Base-by-base conservation (phyloP, 768 basidiomycete species). In the Suillus alpinus region DNA sequence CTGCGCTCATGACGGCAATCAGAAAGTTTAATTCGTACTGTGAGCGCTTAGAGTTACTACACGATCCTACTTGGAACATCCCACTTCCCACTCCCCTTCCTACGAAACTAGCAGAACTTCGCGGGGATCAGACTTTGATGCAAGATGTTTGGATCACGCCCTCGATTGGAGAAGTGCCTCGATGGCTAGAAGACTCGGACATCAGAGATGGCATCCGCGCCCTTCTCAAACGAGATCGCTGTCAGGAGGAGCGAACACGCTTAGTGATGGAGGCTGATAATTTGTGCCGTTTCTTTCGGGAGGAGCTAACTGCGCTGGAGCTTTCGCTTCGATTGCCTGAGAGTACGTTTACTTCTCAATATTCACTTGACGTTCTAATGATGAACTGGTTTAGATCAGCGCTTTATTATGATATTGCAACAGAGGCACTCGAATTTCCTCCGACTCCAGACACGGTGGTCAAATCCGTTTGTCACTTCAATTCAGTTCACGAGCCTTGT, bases 61-160 rank as follows among this genome's bases (percentile, higher is more conserved):
- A 66, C 16, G 26, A 68, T 12, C 64, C 67, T 0, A 34, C 57
- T 4, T 76, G 71, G 60, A 44, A 59, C 0, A 71, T 80, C 7
- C 76, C 73, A 0, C 53, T 79, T 9, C 80, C 77, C 0, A 23
- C 58, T 0, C 71, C 68, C 0, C 71, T 80, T 0, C 75, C 73
- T 0, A 73, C 68, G 0, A 65, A 75, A 29, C 58, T 81, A 0
- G 56, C 59, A 2, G 55, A 61, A 2, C 62, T 71, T 1, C 40
- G 56, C 2, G 46, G 56, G 2, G 47, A 69, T n/a, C 51, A 72
- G 0, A 59, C 47, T 0, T 64, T 81, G 0, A 71, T 78, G 70
- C 69, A 78, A 40, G 76, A 78, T 56, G 67, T 78, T 0, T 78
- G 76, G 76, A 73, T 77, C 3, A 63, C 61, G 0, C 67, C 66